Base-by-base conservation (phyloP, 148 eudicot species). In the Heliamphora exappendiculata region DNA sequence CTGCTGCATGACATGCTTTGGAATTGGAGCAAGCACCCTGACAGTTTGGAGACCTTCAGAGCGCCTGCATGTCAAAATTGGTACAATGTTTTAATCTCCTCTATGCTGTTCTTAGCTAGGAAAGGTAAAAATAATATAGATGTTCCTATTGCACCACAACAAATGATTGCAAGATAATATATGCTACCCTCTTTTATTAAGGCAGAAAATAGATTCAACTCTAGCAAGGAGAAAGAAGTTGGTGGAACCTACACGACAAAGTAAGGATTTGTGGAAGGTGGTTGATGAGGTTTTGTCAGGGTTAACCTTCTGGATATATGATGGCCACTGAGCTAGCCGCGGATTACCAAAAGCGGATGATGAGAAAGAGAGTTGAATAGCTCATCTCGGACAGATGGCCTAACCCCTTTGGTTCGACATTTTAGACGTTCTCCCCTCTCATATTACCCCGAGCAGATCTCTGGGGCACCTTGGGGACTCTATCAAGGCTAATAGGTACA, bases 21-120 rank as follows among this genome's bases (percentile, higher is more conserved):
- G 83, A 72, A 95, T 89, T 59, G 98, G 97, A 81, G 97, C 98
- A 84, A 93, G 99, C 42, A 88, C 93, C 80, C 83, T 89, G 7
- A 81, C 81, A 75, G 99, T 95, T 82, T 83, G 84, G 36, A 95
- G 94, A 75, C 99, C 97, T 85, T 93, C 94, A 72, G 98, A 88
- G 81, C 89, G 92, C 99, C 99, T 95, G 86, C 67, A 76, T 78
- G 49, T 41, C 77, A 79, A 31, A 78, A 65, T 54, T 41, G 49
- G 45, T 8, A 54, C 53, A 72, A 51, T 31, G 26, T 39, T 72
- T 51, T 37, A 22, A 60, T 67, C 19, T 41, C 19, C 36, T 54
- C 59, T 50, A 58, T 8, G 49, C 36, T 11, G 29, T 39, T 28
- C 31, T 10, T 55, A 26, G 58, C 42, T 53, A 49, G 2, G 13